A percentile compares a stretch with the other conserved stretches of the same genome.
These are phyloP conservation scores for Elongisporangium senticosum DNA, from an alignment of 352 stramenopile genomes.

Conservation along the genomic window DNA sequence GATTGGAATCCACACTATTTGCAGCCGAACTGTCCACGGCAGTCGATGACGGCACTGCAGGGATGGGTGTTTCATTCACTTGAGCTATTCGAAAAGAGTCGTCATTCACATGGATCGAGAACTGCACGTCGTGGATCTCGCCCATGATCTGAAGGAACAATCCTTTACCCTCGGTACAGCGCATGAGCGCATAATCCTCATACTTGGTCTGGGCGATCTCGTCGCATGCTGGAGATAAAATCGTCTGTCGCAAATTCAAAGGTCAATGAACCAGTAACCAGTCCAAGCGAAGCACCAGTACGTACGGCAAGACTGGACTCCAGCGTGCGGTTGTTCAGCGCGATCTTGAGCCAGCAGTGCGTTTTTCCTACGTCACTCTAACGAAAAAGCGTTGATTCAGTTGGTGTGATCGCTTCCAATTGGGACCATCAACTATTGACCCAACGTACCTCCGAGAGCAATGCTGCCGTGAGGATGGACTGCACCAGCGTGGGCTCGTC, in stretches of 20 bases:
- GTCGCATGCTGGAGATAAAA: constrained; percentile 71
- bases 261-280: not conserved
- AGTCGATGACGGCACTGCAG: no score
- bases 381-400: not conserved
- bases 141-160: constrained; percentile 76
- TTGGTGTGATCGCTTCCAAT: not conserved
- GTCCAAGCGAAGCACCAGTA: not conserved
- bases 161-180: constrained; percentile 61
- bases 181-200: constrained; percentile 78
- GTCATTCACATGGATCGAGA: constrained; percentile 62
- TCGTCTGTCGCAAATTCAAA: constrained; percentile 34
- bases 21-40: no score
- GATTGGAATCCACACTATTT: no score
- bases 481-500: constrained; percentile 67
- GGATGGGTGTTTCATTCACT: no score
- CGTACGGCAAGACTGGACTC: constrained; percentile 72
- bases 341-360: constrained; percentile 74
- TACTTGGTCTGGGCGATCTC: constrained; percentile 70
- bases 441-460: constrained; percentile 51
- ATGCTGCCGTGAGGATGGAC: constrained; percentile 56
- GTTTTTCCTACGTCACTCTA: constrained; percentile 31
- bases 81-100: constrained; percentile 27
- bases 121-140: constrained; percentile 61
- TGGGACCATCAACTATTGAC: not conserved
- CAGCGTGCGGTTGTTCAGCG: constrained; percentile 72